Evolutionary conservation across 495 filamentous ascomycete species (phyloP), one percentile per base, ranked within the genome.

Genomic region (Penicillium verhagenii): DNA sequence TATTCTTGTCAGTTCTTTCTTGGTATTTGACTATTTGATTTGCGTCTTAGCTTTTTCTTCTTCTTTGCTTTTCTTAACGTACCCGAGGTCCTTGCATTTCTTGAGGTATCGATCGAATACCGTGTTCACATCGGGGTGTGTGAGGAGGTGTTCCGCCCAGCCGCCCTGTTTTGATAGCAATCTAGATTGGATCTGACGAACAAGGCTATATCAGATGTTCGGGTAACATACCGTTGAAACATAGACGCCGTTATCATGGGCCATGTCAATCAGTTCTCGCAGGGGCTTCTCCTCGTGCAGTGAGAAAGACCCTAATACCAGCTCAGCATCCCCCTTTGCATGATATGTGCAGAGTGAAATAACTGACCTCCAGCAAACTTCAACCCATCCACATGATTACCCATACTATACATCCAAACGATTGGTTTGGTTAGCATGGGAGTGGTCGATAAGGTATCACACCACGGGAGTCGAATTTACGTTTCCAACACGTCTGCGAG

Each of bases 141-240:
- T 75, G 13, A 84, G 77, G 37, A 83, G 65, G 57, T 83, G 78
- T 57, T 82, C 80, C 39, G 80, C 75, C 75, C 79, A 83, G 24
- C 80, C 80, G 24, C 79, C 80, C 68, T 77, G 31, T 49, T 26
- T 33, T 19, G 31, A 19, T 9, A 45, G 18, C 4, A 18, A 20
- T 25, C 35, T 33, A 16, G 26, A 2, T 38, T 38, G 9, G 28
- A 31, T 61, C 3, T 40, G 31, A 25, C 37, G 23, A 24, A 38
- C 9, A 28, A 24, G 19, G 18, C 45, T 44, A 23, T 24, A 21
- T 14, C 24, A 8, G 35, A 44, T 38, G 24, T 42, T 38, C 19
- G 24, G 3, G 20, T 18, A 23, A 47, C 56, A 44, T 64, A 77
- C 74, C 48, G 81, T 83, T 18, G 79, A 81, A 20, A 82, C 75